These are phyloP conservation scores for Clonostachys rhizophaga DNA, from an alignment of 2,329 filamentous ascomycete species.

Conservation along the genomic window DNA sequence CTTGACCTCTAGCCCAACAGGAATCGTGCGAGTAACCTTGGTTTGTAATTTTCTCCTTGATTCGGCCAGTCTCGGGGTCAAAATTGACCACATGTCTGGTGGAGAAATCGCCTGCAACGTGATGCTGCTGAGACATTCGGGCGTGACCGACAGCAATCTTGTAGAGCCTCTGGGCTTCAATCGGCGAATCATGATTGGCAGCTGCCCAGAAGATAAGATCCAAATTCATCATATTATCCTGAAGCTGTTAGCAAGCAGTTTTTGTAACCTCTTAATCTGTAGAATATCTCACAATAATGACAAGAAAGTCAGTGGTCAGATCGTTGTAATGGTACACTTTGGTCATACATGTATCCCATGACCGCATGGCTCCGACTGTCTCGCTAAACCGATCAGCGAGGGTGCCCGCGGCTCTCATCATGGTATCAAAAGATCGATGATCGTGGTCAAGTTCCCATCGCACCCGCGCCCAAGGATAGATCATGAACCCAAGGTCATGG, in stretches of 20 bases:
- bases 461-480: constrained; percentile 26
- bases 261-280: not conserved
- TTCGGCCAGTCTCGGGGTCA: constrained; percentile 27
- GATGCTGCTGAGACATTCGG: constrained; percentile 25
- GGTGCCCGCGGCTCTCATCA: constrained; percentile 24
- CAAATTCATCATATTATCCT: constrained; percentile 35
- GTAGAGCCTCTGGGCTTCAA: constrained; percentile 18
- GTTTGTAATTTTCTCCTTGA: constrained; percentile 36
- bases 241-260: not conserved
- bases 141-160: constrained; percentile 32
- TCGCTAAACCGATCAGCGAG: constrained; percentile 27
- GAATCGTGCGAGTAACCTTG: constrained; percentile 37
- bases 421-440: constrained; percentile 20
- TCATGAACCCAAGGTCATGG: constrained; percentile 39
- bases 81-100: constrained; percentile 41
- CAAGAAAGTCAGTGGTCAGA: constrained; percentile 25
- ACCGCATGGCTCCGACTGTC: constrained; percentile 25
- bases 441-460: constrained; percentile 33
- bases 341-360: constrained; percentile 37
- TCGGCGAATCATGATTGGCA: constrained; percentile 10
- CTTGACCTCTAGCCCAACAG: constrained; percentile 42
- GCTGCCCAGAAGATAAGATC: constrained; percentile 35
- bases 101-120: constrained; percentile 29
- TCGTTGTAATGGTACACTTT: constrained; percentile 28
- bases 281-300: constrained; percentile 28